A percentile compares a stretch with the other conserved stretches of the same genome.
phyloP scores from a whole-genome alignment of 2,329 filamentous ascomycete species.

The Stromatinia cepivora region DNA sequence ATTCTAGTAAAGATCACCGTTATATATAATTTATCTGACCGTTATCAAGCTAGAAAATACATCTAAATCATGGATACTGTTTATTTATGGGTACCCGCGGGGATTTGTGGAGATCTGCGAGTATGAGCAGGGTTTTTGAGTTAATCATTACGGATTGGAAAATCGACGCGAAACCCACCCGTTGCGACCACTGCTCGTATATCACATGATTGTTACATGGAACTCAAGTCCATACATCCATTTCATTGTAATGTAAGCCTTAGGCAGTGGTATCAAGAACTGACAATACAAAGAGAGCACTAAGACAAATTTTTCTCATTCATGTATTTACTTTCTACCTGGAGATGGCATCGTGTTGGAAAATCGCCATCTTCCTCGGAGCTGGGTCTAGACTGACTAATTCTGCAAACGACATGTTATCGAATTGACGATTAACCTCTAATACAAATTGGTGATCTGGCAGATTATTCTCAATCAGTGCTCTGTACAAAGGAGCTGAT shows the following conservation, averaged over 20 bases:
- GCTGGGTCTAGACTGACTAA: neutral
- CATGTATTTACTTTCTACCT: neutral
- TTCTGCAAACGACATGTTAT: neutral
- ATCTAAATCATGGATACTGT: too few species aligned
- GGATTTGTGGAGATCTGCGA: too few species aligned
- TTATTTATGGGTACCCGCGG: too few species aligned
- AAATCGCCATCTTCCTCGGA: neutral
- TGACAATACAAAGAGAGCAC: neutral
- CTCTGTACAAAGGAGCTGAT: neutral
- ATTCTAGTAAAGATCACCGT: too few species aligned
- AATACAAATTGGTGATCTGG: neutral
- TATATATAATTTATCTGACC: too few species aligned
- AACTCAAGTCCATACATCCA: neutral
- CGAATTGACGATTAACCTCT: neutral
- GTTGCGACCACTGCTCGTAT: neutral
- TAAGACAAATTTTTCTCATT: neutral
- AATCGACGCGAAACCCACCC: too few species aligned
- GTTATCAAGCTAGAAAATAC: too few species aligned
- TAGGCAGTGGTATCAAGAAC: neutral
- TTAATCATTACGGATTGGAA: too few species aligned
- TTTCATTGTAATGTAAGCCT: neutral
- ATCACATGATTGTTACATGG: neutral
- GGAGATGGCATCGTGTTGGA: neutral
- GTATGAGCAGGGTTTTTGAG: too few species aligned
- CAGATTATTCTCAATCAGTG: neutral